A percentile compares a stretch with the other conserved stretches of the same genome.
Conservation (phyloP, 192 early-diverging fungal species). For the Coemansia sp. region DNA sequence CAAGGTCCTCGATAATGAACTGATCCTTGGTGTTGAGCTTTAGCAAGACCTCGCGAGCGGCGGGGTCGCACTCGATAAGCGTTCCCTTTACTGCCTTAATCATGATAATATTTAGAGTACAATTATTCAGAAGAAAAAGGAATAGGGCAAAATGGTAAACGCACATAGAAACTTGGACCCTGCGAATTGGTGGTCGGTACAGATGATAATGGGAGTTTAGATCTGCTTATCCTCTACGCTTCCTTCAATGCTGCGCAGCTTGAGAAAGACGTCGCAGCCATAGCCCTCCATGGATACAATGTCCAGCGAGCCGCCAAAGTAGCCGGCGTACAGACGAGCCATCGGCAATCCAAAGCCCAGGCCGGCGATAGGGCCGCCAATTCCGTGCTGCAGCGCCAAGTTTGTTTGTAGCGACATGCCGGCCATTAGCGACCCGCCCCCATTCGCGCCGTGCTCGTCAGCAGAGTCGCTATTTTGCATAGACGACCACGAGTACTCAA, state of each 20-base stretch:
- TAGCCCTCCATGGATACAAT: slow-evolving; percentile 82
- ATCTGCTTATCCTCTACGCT: slow-evolving; percentile 55
- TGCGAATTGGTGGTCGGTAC: not conserved
- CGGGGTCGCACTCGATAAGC: slow-evolving; percentile 73
- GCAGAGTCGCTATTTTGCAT: slow-evolving; percentile 69
- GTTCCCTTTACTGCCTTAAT: slow-evolving; percentile 53
- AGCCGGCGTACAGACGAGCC: slow-evolving; percentile 85
- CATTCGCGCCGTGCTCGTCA: slow-evolving; percentile 25
- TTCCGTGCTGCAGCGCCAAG: slow-evolving; percentile 81
- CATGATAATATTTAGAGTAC: slow-evolving; percentile 16
- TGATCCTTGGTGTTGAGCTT: slow-evolving; percentile 68
- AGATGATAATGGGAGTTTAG: slow-evolving; percentile 15
- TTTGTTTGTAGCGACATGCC: slow-evolving; percentile 72
- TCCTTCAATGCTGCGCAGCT: slow-evolving; percentile 83
- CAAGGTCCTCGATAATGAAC: slow-evolving; percentile 84
- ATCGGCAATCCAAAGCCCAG: slow-evolving; percentile 84
- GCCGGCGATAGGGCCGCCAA: slow-evolving; percentile 90
- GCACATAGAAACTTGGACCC: not conserved
- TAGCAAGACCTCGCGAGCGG: slow-evolving; percentile 76
- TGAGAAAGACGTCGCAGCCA: slow-evolving; percentile 92
- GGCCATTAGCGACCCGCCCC: slow-evolving; percentile 17
- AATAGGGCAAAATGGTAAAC: too few relatives aligned
- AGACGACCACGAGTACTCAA: slow-evolving; percentile 94
- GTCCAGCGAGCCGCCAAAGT: slow-evolving; percentile 91
- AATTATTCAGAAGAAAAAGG: not conserved